phyloP scores from a whole-genome alignment of 2,329 filamentous ascomycete genomes.

The Macrophomina pseudophaseolina region DNA sequence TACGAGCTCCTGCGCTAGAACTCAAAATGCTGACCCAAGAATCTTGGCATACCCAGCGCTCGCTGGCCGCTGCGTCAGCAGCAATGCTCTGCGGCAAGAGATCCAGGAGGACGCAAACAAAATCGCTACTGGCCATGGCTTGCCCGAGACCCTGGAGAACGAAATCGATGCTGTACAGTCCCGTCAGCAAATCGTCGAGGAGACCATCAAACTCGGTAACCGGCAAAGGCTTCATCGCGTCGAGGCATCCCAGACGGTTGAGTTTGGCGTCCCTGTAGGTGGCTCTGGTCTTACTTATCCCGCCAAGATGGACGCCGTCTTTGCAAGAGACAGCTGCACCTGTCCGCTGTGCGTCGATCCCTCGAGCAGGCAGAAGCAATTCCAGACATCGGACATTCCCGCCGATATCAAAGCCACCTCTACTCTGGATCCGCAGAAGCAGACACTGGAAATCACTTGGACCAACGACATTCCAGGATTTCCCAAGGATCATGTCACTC shows the following conservation, averaged over 20 bases:
- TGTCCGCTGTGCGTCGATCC: conserved; percentile 64
- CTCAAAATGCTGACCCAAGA: not conserved
- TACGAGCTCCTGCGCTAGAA: no score
- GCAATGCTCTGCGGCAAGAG: conserved; percentile 9
- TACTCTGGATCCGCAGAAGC: conserved; percentile 45
- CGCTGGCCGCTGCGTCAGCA: not conserved
- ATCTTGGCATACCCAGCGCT: not conserved
- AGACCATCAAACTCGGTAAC: conserved; percentile 4
- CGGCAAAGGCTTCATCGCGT: not conserved
- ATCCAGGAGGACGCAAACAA: conserved; percentile 13
- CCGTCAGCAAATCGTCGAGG: not conserved
- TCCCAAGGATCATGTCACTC: conserved; percentile 48
- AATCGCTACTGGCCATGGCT: not conserved
- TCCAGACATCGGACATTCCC: conserved; percentile 69
- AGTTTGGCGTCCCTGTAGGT: conserved; percentile 3
- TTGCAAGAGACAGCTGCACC: conserved; percentile 60
- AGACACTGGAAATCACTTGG: conserved; percentile 65
- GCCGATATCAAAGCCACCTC: conserved; percentile 43
- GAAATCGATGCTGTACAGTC: conserved; percentile 10
- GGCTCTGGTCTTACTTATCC: not conserved
- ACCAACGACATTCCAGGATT: conserved; percentile 58
- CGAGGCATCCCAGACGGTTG: conserved; percentile 5
- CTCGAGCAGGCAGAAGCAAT: conserved; percentile 66
- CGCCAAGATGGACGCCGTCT: conserved; percentile 10
- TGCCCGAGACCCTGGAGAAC: not conserved